Evolutionary conservation across 2,329 filamentous ascomycete species (phyloP).

Genomic region (Sphaerulina musiva): DNA sequence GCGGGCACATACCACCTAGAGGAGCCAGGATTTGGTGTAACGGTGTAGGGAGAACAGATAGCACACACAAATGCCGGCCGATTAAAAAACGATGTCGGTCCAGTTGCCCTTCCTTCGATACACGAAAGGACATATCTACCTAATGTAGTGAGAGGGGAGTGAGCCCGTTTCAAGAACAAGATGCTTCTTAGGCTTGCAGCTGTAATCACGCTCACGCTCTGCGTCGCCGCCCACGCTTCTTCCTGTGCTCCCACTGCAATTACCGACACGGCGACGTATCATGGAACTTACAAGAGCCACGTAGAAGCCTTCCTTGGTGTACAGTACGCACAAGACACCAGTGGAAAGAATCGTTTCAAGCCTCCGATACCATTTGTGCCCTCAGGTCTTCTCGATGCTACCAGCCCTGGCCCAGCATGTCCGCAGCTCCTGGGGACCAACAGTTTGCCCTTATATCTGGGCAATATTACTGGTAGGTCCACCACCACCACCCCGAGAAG

Average conservation of each 20-base stretch:
- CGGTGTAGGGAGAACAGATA: too few species aligned
- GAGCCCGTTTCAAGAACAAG: too few species aligned
- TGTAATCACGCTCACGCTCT: neutral
- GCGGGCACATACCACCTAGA: too few species aligned
- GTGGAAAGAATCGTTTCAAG: constrained; percentile 30
- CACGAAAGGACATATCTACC: too few species aligned
- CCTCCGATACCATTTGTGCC: constrained; percentile 26
- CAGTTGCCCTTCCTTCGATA: too few species aligned
- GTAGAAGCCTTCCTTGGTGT: constrained; percentile 34
- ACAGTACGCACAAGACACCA: constrained; percentile 31
- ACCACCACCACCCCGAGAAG: too few species aligned
- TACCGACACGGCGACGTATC: constrained; percentile 22
- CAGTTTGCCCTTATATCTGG: constrained; percentile 8
- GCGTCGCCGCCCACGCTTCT: neutral
- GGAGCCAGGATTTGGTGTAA: too few species aligned
- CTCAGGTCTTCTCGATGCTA: constrained; percentile 28
- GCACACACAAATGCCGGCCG: too few species aligned
- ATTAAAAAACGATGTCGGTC: too few species aligned
- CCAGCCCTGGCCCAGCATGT: constrained; percentile 29
- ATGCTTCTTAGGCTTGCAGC: too few species aligned
- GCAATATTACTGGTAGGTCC: constrained; percentile 6
- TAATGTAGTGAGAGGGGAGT: too few species aligned
- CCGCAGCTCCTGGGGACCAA: constrained; percentile 20
- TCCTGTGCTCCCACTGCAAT: constrained; percentile 6
- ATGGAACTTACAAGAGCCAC: constrained; percentile 22